Base-by-base conservation (phyloP, 2,329 filamentous ascomycete species). In the Arthroderma sp. region DNA sequence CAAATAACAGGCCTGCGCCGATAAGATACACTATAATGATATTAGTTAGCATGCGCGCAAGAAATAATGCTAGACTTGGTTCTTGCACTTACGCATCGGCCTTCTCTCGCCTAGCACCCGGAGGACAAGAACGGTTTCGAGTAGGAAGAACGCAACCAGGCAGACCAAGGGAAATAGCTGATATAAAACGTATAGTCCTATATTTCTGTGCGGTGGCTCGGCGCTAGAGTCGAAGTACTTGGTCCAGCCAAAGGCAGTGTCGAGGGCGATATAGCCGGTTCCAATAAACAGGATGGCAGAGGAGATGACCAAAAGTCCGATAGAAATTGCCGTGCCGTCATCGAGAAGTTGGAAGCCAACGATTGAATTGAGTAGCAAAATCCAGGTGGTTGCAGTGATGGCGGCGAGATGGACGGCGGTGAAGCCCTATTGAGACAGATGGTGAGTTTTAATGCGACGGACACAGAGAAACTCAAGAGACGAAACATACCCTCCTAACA, bases 311-410 rank as follows among this genome's bases (percentile, higher is more conserved):
- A 94, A 78, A 3, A 96, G 72, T 4, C 77, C 82, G 9, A 96
- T 58, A 0, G 89, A 96, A 27, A 93, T 64, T 0, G 83, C 73
- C 0, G 91, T 98, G 40, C 91, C 91, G 55, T 98, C 91, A 53
- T 98, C 91, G 38, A 96, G 71, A 22, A 96, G 68, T 61, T 98
- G 91, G 62, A 85, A 98, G 38, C 91, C 91, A 38, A 98, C 86
- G 4, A 93, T 68, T 3, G 85, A 87, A 58, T 96, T 96, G 53
- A 96, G 73, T 67, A 96, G 77, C 4, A 98, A 74, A 31, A 94
- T 79, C 89, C 89, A 98, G 40, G 80, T 76, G 1, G 87, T 88
- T 10, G 89, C 85, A 45, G 83, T 77, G 47, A 98, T 94, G 52
- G 88, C 78, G 48, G 85, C 91, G 47, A 98, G 77, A 61, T 98